Base-by-base conservation (phyloP, 768 basidiomycete genomes). In the Suillus hirtellus region DNA sequence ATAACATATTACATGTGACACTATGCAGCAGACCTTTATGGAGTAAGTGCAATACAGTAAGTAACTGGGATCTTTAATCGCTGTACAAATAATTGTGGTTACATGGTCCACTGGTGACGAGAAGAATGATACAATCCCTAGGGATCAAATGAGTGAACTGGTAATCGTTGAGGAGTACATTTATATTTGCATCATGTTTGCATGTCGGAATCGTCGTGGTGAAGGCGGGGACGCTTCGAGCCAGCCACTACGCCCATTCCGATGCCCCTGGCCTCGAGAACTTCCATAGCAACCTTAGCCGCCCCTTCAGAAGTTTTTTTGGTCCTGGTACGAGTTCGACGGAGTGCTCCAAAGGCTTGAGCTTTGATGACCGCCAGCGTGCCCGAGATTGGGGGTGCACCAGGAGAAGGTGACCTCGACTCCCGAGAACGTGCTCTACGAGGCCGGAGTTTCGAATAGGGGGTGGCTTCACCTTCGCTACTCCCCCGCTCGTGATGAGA, bases 291-390 rank as follows among this genome's bases (percentile, higher is more conserved):
- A 65, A 89, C 88, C 73, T 82, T 84, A 65, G 86, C 89, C 38
- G 89, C 86, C 46, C 78, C 87, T 66, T 92, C 92, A 49, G 89
- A 84, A 43, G 86, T 78, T 74, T 85, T 88, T 80, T 89, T 93
- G 59, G 85, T 82, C 65, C 89, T 83, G 49, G 88, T 82, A 63
- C 92, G 86, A 61, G 92, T 89, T 74, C 92, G 83, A 59, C 92
- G 88, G 66, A 93, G 79, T 21, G 90, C 90, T 38, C 92, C 93
- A 72, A 94, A 95, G 44, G 93, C 89, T 72, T 94, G 92, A 49
- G 92, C 92, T 78, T 94, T 95, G 78, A 95, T 93, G 63, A 94
- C 92, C 60, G 93, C 92, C 54, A 95, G 84, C 37, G 93, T 94
- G 31, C 90, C 89, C 58, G 89, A 92, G 71, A 92, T 80, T 34